Evolutionary conservation across 257 asterid species (phyloP).

Genomic region (Scutellaria baicalensis): DNA sequence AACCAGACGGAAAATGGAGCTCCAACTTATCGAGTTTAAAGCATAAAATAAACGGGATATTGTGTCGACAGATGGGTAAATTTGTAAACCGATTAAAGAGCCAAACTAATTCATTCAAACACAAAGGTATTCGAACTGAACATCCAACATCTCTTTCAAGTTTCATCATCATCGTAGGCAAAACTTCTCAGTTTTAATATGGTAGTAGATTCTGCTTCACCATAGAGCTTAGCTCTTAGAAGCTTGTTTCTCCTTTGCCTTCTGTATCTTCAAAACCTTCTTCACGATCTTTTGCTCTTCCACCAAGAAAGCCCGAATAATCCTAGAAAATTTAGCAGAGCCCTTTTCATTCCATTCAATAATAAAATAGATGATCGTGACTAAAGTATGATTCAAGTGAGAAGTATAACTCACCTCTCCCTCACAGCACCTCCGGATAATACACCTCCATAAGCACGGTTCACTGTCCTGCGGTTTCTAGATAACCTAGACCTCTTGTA

Average conservation of each 20-base stretch:
- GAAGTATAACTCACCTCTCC: constrained; percentile 40
- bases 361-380: not conserved
- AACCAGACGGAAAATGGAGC: too few species aligned
- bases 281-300: constrained; percentile 73
- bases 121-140: not conserved
- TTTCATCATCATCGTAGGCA: constrained; percentile 26
- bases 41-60: not conserved
- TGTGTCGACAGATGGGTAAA: not conserved
- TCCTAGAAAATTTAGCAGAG: constrained; percentile 22
- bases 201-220: not conserved
- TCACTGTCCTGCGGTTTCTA: constrained; percentile 68
- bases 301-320: constrained; percentile 66
- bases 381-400: not conserved
- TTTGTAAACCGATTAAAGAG: not conserved
- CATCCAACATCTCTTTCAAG: constrained; percentile 5
- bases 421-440: constrained; percentile 61
- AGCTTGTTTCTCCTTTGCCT: constrained; percentile 50
- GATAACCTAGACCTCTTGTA: constrained; percentile 70
- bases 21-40: not conserved
- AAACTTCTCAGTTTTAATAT: constrained; percentile 6
- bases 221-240: constrained; percentile 33
- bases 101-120: not conserved
- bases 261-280: constrained; percentile 68
- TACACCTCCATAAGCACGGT: constrained; percentile 73
- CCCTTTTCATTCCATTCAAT: not conserved